Evolutionary conservation across 768 basidiomycete genomes (phyloP).

Genomic region (Sarcomyxa edulis): DNA sequence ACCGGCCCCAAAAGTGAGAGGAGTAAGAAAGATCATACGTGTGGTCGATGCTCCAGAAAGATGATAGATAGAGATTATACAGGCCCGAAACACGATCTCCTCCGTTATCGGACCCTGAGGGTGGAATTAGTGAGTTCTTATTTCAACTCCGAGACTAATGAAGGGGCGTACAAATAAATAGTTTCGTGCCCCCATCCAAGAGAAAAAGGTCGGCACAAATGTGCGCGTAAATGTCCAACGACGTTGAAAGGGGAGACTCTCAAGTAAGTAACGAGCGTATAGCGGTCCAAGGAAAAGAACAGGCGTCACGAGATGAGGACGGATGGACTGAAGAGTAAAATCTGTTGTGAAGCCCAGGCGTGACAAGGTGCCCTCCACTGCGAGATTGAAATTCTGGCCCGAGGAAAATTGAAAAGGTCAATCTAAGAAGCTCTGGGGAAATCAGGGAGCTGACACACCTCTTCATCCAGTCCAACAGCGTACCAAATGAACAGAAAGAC

Average conservation of each 20-base stretch:
- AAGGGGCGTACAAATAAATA: constrained; percentile 40
- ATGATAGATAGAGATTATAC: constrained; percentile 69
- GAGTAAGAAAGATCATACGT: constrained; percentile 74
- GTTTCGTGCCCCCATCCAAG: constrained; percentile 66
- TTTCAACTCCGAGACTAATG: constrained; percentile 5
- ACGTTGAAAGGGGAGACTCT: constrained; percentile 50
- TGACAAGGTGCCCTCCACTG: constrained; percentile 24
- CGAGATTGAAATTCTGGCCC: constrained; percentile 12
- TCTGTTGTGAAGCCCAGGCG: constrained; percentile 31
- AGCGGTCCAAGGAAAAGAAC: constrained; percentile 76
- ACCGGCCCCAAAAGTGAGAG: constrained; percentile 88
- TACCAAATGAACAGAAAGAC: constrained; percentile 41
- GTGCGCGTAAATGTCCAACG: constrained; percentile 38
- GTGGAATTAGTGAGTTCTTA: not conserved
- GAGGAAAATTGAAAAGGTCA: no score
- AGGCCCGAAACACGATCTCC: constrained; percentile 87
- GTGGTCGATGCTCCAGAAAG: constrained; percentile 51
- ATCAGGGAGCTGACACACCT: constrained; percentile 13
- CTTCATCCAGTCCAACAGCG: constrained; percentile 14
- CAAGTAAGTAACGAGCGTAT: constrained; percentile 44
- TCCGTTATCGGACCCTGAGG: constrained; percentile 84
- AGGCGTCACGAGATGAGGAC: constrained; percentile 64
- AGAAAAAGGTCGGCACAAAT: constrained; percentile 34
- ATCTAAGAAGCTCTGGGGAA: not conserved
- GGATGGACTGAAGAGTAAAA: constrained; percentile 15